Evolutionary conservation across 768 basidiomycete species (phyloP).

Genomic region (Kwoniella mangroviensis): DNA sequence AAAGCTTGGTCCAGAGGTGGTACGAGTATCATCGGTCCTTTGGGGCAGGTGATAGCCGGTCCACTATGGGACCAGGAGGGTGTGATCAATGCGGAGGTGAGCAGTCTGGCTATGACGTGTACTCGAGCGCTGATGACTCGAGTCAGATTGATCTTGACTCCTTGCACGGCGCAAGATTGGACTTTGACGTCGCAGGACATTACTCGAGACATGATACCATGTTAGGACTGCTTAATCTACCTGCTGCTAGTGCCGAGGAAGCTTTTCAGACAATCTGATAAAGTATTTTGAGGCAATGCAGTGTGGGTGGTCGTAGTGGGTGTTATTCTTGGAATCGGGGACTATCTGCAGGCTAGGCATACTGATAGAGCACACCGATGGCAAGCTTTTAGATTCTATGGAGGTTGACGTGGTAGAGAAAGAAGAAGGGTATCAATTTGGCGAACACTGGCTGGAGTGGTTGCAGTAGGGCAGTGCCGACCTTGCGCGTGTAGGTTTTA

Average conservation of each 20-base stretch:
- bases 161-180: constrained; percentile 32
- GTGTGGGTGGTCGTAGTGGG: too few species aligned
- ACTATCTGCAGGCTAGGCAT: too few species aligned
- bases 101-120: constrained; percentile 3
- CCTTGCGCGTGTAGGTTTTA: too few species aligned
- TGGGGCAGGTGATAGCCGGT: constrained; percentile 40
- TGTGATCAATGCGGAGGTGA: constrained; percentile 37
- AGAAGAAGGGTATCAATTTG: not conserved
- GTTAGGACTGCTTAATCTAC: constrained; percentile 21
- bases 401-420: not conserved
- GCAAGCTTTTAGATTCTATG: not conserved
- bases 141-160: constrained; percentile 33
- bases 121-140: not conserved
- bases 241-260: not conserved
- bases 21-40: constrained; percentile 36
- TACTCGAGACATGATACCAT: constrained; percentile 33
- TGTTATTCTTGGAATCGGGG: too few species aligned
- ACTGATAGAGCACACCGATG: not conserved
- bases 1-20: constrained; percentile 38
- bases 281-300: too few species aligned
- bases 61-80: constrained; percentile 44
- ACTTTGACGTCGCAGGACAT: constrained; percentile 41
- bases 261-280: not conserved
- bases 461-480: not conserved
- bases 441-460: not conserved